Conservation (phyloP, 495 filamentous ascomycete species). For the Bombardia bombarda region DNA sequence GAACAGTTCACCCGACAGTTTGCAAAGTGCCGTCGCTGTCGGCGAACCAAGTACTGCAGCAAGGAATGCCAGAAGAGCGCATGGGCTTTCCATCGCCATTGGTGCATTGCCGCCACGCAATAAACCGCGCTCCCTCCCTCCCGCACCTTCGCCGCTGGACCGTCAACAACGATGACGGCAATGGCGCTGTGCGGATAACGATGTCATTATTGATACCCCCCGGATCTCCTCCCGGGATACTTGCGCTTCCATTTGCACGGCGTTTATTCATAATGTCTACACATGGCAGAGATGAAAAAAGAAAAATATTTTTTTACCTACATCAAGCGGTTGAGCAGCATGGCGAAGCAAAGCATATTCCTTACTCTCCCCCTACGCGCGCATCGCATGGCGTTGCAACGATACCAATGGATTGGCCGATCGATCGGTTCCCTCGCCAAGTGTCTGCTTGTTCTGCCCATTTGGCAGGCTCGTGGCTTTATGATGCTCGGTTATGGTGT, state of each 20-base stretch:
- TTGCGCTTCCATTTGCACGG: conserved; percentile 13
- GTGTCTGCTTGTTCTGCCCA: too few relatives aligned
- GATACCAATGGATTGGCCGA: conserved; percentile 17
- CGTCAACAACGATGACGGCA: background rate
- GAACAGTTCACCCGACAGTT: conserved; percentile 93
- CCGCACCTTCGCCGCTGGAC: too few relatives aligned
- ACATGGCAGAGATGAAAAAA: conserved; percentile 11
- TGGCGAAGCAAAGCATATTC: conserved; percentile 17
- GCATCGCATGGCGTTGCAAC: conserved; percentile 27
- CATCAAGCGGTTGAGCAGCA: conserved; percentile 14
- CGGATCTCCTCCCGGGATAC: conserved; percentile 24
- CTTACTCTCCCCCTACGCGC: too few relatives aligned
- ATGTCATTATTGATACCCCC: conserved; percentile 27
- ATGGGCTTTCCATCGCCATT: conserved; percentile 95
- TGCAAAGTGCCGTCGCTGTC: conserved; percentile 93
- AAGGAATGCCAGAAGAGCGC: conserved; percentile 99
- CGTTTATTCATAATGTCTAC: conserved; percentile 30
- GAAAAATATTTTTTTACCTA: background rate
- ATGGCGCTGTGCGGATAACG: background rate
- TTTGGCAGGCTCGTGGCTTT: too few relatives aligned
- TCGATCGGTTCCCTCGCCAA: too few relatives aligned
- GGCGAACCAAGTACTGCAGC: conserved; percentile 98
- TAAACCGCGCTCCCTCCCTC: too few relatives aligned
- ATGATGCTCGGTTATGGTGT: too few relatives aligned
- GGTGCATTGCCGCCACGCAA: conserved; percentile 75